Conservation (phyloP, 495 filamentous ascomycete genomes). For the Arthonia radiata region DNA sequence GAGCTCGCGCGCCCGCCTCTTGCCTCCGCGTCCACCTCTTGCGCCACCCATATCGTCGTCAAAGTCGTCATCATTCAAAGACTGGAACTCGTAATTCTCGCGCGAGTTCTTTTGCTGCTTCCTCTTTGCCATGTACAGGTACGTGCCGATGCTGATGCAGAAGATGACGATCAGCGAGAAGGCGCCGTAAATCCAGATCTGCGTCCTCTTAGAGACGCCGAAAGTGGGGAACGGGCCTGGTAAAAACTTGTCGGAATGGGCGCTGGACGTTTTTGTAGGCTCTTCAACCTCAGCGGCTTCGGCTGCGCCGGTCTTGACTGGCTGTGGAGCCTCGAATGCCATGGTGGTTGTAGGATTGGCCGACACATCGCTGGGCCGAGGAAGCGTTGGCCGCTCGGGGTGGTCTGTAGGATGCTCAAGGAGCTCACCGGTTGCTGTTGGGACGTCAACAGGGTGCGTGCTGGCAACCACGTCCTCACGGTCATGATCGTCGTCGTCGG, state of each 20-base stretch:
- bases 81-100: conserved; percentile 85
- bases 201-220: conserved; percentile 67
- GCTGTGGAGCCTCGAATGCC: no score
- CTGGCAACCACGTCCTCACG: conserved; percentile 30
- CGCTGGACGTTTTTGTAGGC: background rate
- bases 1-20: conserved; percentile 51
- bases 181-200: conserved; percentile 86
- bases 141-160: conserved; percentile 51
- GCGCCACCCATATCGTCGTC: conserved; percentile 23
- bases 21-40: conserved; percentile 13
- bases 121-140: conserved; percentile 53
- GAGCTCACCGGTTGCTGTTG: conserved; percentile 19
- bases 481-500: conserved; percentile 69
- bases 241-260: conserved; percentile 31
- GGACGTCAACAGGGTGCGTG: conserved; percentile 13
- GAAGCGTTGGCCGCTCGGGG: conserved; percentile 37
- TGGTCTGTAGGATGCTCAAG: conserved; percentile 38
- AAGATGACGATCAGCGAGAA: conserved; percentile 65
- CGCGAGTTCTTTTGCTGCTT: conserved; percentile 50
- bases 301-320: conserved; percentile 4
- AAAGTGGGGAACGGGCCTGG: conserved; percentile 90
- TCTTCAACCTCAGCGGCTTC: background rate
- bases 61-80: conserved; percentile 63
- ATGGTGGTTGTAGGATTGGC: conserved; percentile 8
- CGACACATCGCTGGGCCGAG: background rate